Conservation (phyloP, 768 basidiomycete genomes). For the Fomitopsis serialis region DNA sequence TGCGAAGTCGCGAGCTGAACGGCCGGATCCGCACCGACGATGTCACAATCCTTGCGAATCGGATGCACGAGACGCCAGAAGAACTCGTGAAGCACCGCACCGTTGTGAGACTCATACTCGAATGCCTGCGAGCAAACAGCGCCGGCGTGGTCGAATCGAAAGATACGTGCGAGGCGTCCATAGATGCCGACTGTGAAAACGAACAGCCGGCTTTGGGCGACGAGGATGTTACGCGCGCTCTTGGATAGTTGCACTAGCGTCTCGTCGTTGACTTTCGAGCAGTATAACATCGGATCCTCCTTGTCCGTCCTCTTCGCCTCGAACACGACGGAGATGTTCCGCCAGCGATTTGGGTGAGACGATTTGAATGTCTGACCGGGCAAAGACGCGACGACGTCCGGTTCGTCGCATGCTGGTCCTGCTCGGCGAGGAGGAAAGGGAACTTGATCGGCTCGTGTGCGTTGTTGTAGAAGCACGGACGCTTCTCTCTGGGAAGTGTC, state of each 20-base stretch:
- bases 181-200: slow-evolving; percentile 12
- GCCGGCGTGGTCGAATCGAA: slow-evolving; percentile 11
- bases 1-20: not conserved
- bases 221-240: slow-evolving; percentile 7
- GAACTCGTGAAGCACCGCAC: slow-evolving; percentile 1
- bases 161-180: slow-evolving; percentile 7
- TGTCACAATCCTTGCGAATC: not conserved
- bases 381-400: slow-evolving; percentile 2
- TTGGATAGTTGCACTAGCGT: slow-evolving; percentile 3
- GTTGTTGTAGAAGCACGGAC: not conserved
- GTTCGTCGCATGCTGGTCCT: slow-evolving; percentile 1
- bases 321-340: slow-evolving; percentile 5
- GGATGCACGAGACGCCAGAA: slow-evolving; percentile 13
- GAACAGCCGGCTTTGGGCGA: slow-evolving; percentile 6
- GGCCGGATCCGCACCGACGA: slow-evolving; percentile 2
- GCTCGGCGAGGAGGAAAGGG: not conserved
- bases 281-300: not conserved
- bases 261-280: not conserved
- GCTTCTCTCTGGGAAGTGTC: not conserved
- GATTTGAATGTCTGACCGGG: not conserved
- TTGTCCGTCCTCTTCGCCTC: slow-evolving; percentile 1
- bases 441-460: not conserved
- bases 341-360: not conserved
- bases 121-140: slow-evolving; percentile 2
- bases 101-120: not conserved